Conservation (phyloP, 2,329 filamentous ascomycete species). For the Calonectria pauciramosa region DNA sequence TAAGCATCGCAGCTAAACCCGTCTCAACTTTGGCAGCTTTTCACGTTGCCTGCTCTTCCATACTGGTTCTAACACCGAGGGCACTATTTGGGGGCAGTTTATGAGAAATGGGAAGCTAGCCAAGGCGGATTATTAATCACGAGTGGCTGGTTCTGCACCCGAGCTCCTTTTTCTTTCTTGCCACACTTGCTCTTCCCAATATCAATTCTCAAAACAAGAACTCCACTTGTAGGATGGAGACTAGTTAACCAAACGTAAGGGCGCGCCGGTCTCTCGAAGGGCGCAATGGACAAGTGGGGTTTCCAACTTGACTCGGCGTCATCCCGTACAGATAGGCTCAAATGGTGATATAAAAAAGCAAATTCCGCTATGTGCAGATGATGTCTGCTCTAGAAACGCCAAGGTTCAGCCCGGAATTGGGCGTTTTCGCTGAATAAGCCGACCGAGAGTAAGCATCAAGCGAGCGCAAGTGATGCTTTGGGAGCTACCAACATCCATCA, state of each 20-base stretch:
- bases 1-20: neutral
- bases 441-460: neutral
- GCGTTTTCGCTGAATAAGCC: constrained; percentile 11
- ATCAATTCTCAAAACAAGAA: neutral
- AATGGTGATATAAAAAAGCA: neutral
- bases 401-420: neutral
- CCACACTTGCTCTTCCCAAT: neutral
- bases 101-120: neutral
- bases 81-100: neutral
- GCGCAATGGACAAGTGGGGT: neutral
- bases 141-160: neutral
- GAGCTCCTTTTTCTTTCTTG: neutral
- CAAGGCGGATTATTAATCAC: neutral
- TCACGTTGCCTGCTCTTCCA: neutral
- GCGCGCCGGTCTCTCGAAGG: neutral
- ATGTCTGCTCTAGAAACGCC: neutral
- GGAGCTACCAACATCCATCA: neutral
- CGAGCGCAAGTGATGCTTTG: neutral
- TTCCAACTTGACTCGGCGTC: neutral
- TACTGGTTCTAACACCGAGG: neutral
- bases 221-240: neutral
- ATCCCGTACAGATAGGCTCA: neutral
- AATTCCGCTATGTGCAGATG: neutral
- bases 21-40: neutral
- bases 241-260: neutral